Conservation (phyloP, 148 eudicot species). For the Rheum nobile region DNA sequence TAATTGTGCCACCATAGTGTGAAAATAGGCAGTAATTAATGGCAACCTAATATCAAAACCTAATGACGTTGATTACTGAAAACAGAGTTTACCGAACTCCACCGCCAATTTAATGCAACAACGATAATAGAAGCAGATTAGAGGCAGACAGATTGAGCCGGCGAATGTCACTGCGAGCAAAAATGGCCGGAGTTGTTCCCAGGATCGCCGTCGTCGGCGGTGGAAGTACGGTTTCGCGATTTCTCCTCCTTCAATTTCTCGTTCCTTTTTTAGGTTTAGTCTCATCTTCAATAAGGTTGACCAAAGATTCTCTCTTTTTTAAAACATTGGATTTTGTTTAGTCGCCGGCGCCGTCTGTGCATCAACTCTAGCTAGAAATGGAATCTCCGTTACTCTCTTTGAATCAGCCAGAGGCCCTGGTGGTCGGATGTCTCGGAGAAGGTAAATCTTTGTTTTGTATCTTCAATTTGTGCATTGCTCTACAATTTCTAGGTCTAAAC, state of each 20-base stretch:
- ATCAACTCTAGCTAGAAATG: constrained; percentile 70
- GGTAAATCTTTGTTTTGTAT: constrained; percentile 23
- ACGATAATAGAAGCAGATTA: background rate
- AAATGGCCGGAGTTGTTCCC: constrained; percentile 40
- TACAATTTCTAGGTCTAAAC: background rate
- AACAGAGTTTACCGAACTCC: background rate
- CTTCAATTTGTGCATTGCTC: background rate
- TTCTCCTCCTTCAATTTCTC: background rate
- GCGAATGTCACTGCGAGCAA: background rate
- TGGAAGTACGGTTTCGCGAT: constrained; percentile 50
- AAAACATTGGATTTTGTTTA: constrained; percentile 8
- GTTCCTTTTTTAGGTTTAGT: background rate
- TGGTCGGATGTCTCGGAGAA: constrained; percentile 91
- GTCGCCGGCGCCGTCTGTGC: constrained; percentile 98
- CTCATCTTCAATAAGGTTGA: background rate
- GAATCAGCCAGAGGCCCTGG: constrained; percentile 94
- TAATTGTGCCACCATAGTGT: too few species aligned
- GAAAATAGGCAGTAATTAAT: too few species aligned
- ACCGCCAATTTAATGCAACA: background rate
- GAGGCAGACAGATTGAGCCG: background rate
- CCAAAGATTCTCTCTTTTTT: background rate
- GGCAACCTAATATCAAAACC: background rate
- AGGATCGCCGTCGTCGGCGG: constrained; percentile 78
- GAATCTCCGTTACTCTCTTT: constrained; percentile 67
- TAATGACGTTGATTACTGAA: background rate